Evolutionary conservation across 2,329 filamentous ascomycete genomes (phyloP), one percentile per base, ranked within the genome.

Genomic region (Alternaria sp.): DNA sequence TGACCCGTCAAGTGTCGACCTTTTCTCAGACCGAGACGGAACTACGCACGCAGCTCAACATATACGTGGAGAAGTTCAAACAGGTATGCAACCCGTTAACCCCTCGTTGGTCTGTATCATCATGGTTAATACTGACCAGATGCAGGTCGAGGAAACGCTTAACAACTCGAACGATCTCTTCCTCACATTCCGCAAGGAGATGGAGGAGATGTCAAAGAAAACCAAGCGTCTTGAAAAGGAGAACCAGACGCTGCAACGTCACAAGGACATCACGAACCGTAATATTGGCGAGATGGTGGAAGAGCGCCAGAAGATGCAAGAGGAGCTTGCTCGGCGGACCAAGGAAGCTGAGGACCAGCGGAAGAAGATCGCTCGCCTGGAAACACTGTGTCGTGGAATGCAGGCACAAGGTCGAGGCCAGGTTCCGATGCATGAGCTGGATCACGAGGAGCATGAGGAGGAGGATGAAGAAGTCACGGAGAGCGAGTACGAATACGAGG

Each of bases 151-250:
- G 87, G 96, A 98, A 82, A 98, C 95, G 40, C 87, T 98, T 55
- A 98, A 97, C 82, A 98, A 97, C 79, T 97, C 93, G 81, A 98
- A 98, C 83, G 96, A 98, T 79, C 85, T 98, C 57, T 98, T 98
- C 81, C 85, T 97, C 70, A 97, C 96, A 1, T 98, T 98, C 82
- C 89, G 95, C 58, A 97, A 97, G 83, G 96, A 98, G 82, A 98
- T 98, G 94, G 96, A 98, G 82, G 96, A 98, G 77, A 98, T 98
- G 94, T 97, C 94, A 1, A 97, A 97, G 84, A 98, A 98, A 84
- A 97, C 95, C 6, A 97, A 97, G 81, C 90, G 93, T 25, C 85
- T 99, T 57, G 96, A 99, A 80, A 97, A 97, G 82, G 96, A 99
- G 77, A 98, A 99, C 74, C 91, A 96, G 72, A 91, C 88, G 17